phyloP scores from a whole-genome alignment of 352 stramenopile species.

The Globisporangium cederbergense region DNA sequence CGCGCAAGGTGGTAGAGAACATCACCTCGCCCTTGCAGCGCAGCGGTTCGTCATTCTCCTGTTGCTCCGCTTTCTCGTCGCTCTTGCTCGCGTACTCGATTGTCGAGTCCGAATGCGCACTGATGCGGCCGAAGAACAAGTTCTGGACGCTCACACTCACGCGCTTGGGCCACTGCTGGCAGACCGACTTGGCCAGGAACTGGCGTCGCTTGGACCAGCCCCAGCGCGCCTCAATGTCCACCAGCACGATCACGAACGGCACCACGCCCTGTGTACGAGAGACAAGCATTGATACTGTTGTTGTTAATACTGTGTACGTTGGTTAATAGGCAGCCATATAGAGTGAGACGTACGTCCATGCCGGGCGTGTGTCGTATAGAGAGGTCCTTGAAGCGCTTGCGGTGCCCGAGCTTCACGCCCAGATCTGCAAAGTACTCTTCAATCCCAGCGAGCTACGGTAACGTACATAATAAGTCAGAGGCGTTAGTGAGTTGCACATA shows the following conservation, averaged over 20 bases:
- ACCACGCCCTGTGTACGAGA: conserved; percentile 3
- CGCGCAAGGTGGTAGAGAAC: conserved; percentile 12
- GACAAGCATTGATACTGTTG: background rate
- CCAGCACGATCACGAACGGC: conserved; percentile 13
- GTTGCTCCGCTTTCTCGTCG: background rate
- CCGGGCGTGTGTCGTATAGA: conserved; percentile 10
- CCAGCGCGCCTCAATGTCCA: conserved; percentile 12
- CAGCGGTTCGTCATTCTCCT: background rate
- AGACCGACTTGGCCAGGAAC: conserved; percentile 15
- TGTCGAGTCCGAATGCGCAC: conserved; percentile 2
- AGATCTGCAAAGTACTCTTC: conserved; percentile 14
- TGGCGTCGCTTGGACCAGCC: conserved; percentile 7
- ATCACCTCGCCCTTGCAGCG: conserved; percentile 17
- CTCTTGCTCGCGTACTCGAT: conserved; percentile 15
- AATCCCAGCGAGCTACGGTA: conserved; percentile 12
- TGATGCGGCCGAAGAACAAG: conserved; percentile 12
- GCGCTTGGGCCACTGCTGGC: conserved; percentile 13
- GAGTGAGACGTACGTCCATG: conserved; percentile 11
- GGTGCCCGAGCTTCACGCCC: conserved; percentile 15
- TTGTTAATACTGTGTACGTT: background rate
- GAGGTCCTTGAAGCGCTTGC: conserved; percentile 18
- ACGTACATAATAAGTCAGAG: background rate
- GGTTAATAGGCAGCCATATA: background rate
- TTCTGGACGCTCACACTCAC: conserved; percentile 14
- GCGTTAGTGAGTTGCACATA: background rate